Conservation (phyloP, 2,329 filamentous ascomycete species). For the Daldinia eschscholtzii region DNA sequence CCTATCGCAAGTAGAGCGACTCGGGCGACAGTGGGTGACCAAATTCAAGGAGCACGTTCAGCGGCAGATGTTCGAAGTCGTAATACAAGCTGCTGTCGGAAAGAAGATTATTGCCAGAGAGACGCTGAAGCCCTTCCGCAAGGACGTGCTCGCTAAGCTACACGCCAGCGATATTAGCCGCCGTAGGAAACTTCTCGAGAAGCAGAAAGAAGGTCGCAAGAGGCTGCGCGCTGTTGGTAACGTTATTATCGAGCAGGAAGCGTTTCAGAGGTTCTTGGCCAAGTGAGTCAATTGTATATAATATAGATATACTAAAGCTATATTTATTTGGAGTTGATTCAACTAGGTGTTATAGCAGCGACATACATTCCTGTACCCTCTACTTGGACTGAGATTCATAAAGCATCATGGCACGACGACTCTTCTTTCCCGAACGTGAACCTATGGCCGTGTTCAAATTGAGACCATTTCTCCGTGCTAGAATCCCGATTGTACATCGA, state of each 20-base stretch:
- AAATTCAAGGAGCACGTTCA: constrained; percentile 99
- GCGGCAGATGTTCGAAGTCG: constrained; percentile 95
- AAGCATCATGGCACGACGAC: no score
- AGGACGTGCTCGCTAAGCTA: constrained; percentile 92
- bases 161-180: constrained; percentile 90
- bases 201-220: constrained; percentile 96
- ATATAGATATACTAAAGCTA: background rate
- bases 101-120: constrained; percentile 88
- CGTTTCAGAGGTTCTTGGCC: constrained; percentile 92
- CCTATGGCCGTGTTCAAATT: no score
- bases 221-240: constrained; percentile 86
- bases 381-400: no score
- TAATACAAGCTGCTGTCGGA: constrained; percentile 92
- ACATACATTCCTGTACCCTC: no score
- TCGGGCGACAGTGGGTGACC: constrained; percentile 88
- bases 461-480: no score
- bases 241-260: constrained; percentile 94
- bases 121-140: constrained; percentile 95
- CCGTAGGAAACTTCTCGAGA: constrained; percentile 89
- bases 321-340: background rate
- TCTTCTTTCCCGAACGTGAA: no score
- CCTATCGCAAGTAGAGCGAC: constrained; percentile 79
- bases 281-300: constrained; percentile 64
- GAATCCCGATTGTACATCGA: no score
- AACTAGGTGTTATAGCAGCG: no score